Conservation (phyloP, 805 yeast species). For the Candida succiphila region DNA sequence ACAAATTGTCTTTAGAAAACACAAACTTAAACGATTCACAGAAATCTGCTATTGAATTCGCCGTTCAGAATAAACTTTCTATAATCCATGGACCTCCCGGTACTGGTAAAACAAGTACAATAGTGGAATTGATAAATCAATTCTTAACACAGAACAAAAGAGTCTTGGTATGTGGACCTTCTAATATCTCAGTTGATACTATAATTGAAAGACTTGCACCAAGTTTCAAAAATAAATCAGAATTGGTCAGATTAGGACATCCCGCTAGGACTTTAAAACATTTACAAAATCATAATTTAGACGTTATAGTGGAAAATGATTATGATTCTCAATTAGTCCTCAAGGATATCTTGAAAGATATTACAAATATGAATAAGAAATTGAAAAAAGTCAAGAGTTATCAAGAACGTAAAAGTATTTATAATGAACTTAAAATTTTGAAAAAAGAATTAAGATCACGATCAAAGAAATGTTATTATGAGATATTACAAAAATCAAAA, state of each 20-base stretch:
- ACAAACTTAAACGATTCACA: conserved; percentile 57
- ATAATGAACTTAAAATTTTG: conserved; percentile 57
- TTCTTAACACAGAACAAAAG: conserved; percentile 31
- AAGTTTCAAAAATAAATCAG: conserved; percentile 25
- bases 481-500: conserved; percentile 47
- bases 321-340: conserved; percentile 54
- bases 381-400: conserved; percentile 54
- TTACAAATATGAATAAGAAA: conserved; percentile 40
- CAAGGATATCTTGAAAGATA: conserved; percentile 61
- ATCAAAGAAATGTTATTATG: conserved; percentile 52
- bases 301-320: conserved; percentile 50
- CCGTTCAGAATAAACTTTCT: conserved; percentile 44
- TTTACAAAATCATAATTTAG: conserved; percentile 65
- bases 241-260: conserved; percentile 79
- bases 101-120: conserved; percentile 76
- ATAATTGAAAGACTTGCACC: conserved; percentile 62
- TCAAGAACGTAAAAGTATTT: conserved; percentile 54
- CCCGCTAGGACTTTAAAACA: conserved; percentile 72
- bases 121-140: conserved; percentile 75
- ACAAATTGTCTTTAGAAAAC: conserved; percentile 29
- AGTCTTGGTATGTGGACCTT: conserved; percentile 87
- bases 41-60: conserved; percentile 56
- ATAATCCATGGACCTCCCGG: conserved; percentile 80
- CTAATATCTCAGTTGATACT: conserved; percentile 88
- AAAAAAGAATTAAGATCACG: conserved; percentile 61